Base-by-base conservation (phyloP, 2,329 filamentous ascomycete species). In the Xylaria sp. region DNA sequence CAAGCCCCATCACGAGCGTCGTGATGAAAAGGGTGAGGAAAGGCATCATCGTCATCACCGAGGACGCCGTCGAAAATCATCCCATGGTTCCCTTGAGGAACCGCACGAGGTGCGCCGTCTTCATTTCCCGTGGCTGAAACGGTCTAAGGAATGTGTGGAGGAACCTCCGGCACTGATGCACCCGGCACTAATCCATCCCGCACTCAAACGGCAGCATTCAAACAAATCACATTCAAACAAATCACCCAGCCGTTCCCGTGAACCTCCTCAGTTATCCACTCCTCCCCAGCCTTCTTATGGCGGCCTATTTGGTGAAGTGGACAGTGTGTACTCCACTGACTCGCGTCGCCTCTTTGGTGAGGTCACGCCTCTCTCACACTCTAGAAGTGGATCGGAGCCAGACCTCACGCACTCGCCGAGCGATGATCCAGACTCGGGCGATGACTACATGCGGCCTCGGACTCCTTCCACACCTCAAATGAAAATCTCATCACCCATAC, bases 401-500 rank as follows among this genome's bases (percentile, higher is more conserved):
- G 78, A 78, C 25, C 76, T 79, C 60, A 73, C 72, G 39, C 66
- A 78, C 72, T 79, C 77, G 37, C 77, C 78, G 9, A 75, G 75
- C 48, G 76, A 77, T 44, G 76, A 75, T 44, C 61, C 71, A 25
- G 75, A 76, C 66, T 76, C 75, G 13, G 64, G 74, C 13, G 76
- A 78, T 61, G 76, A 78, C 39, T 78, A 79, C 72, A 78, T 75
- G 73, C 77, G 77, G 41, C 77, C 77, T 15, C 61, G 64, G 28
- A 80, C 77, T 3, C 78, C 76, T 18, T 69, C 69, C 18, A 74
- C 74, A 6, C 72, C 74, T 2, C 68, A 64, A 46, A 70, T 72
- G 69, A 65, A 80, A 73, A 86, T 88, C 77, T 83, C 83, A 2
- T 81, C 85, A 2, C 87, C 87, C 23, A 85, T 88, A 63, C 82